Conservation (phyloP, 1,139 yeast species). For the Torulaspora globosa region DNA sequence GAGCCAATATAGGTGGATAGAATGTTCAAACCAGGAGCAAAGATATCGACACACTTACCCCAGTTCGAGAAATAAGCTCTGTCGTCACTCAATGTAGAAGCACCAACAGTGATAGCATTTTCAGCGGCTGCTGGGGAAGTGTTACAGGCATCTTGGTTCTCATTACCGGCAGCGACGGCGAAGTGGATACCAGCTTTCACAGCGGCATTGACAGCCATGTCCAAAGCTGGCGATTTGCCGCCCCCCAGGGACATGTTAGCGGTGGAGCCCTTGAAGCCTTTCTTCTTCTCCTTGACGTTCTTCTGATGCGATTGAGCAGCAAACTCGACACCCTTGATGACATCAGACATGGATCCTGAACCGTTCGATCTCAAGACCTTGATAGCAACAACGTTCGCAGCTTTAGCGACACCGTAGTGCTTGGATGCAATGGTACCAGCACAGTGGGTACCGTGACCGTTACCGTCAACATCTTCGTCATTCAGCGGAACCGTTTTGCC, state of each 20-base stretch:
- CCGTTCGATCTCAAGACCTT: conserved; percentile 75
- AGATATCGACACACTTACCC: conserved; percentile 81
- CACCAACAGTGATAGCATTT: conserved; percentile 77
- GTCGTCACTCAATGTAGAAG: conserved; percentile 67
- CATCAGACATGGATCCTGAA: conserved; percentile 76
- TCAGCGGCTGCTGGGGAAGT: conserved; percentile 79
- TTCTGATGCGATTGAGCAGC: conserved; percentile 62
- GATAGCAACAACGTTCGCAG: conserved; percentile 69
- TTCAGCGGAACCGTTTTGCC: conserved; percentile 85
- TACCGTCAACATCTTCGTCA: conserved; percentile 81
- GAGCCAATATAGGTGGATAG: conserved; percentile 86
- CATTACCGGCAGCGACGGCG: conserved; percentile 90
- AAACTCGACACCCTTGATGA: conserved; percentile 73
- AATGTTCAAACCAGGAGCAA: conserved; percentile 80
- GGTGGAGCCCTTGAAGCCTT: conserved; percentile 77
- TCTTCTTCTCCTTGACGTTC: conserved; percentile 52
- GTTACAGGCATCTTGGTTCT: conserved; percentile 78
- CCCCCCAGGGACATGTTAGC: conserved; percentile 92
- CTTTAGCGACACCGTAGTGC: conserved; percentile 74
- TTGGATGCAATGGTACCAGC: conserved; percentile 80
- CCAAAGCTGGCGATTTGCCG: conserved; percentile 76
- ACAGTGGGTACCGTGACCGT: conserved; percentile 88
- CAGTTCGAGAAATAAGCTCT: conserved; percentile 79
- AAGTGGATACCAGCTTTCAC: conserved; percentile 75
- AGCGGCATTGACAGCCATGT: conserved; percentile 80